Evolutionary conservation across 495 filamentous ascomycete species (phyloP), one percentile per base, ranked within the genome.

Genomic region (Aspergillus leporis): DNA sequence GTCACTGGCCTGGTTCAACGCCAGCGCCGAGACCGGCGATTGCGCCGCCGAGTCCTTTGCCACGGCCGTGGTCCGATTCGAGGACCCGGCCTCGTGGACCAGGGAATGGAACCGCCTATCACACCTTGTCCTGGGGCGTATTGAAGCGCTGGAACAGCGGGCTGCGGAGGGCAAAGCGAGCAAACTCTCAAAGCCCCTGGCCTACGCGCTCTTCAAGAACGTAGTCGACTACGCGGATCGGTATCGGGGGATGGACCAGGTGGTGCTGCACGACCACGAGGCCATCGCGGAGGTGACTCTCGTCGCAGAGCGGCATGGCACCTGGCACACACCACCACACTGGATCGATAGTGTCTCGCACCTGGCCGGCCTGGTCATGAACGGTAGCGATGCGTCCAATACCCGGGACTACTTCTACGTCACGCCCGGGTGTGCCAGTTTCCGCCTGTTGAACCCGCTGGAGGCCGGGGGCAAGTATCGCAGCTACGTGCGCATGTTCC

Each of bases 331-430:
- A 0, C 60, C 71, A 2, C 78, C 78, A 0, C 66, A 79, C 52
- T 76, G 62, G 50, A 79, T 81, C 51, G 79, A 82, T 49, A 73
- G 69, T 22, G 58, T 79, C 10, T 63, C 60, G 0, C 78, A 81
- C 57, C 43, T 82, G 0, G 69, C 70, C 3, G 78, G 79, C 0
- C 71, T 79, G 34, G 59, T 73, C n/a, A 58, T 76, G 58, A 78
- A 79, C 51, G 62, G 51, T 10, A 53, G 52, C 9, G 66, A 74
- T 49, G 62, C 58, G 0, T 50, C 57, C 0, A 65, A 75, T 52
- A 62, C 66, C 5, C 61, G 61, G 36, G 54, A 67, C 41, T 61
- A 68, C 55, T 71, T 70, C 61, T 79, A 57, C 50, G 62, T 78
- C 10, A 77, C 73, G 0, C 73, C 70, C 3, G 76, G 77, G 0